A percentile compares a stretch with the other conserved stretches of the same genome.
Conservation (phyloP, 139 green algal species). For the Parachlorella kessleri region DNA sequence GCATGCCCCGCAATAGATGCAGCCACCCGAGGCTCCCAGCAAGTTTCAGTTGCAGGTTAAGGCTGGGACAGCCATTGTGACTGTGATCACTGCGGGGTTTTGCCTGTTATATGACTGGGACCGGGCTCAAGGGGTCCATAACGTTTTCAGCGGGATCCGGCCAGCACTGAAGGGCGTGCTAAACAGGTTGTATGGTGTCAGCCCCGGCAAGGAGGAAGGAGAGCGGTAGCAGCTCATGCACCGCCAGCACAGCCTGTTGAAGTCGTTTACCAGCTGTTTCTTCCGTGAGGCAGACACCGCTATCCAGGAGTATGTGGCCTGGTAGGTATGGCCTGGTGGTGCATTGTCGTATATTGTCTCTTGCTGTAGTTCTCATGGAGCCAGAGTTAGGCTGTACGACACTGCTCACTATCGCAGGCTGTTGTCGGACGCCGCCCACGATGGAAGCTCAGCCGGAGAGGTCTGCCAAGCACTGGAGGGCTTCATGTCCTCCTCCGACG, state of each 20-base stretch:
- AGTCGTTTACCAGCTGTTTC: neutral
- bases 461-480: too few species aligned
- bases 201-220: neutral
- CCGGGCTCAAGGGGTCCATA: slow-evolving; percentile 10
- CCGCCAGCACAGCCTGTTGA: too few species aligned
- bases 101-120: slow-evolving; percentile 48
- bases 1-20: too few species aligned
- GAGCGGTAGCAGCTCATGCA: too few species aligned
- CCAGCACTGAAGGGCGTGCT: slow-evolving; percentile 40
- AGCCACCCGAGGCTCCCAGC: neutral
- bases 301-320: slow-evolving; percentile 10
- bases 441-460: too few species aligned
- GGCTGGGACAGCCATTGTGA: slow-evolving; percentile 32
- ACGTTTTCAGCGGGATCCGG: slow-evolving; percentile 43
- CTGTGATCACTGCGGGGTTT: neutral
- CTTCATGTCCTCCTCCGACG: too few species aligned
- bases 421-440: too few species aligned
- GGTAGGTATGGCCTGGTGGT: slow-evolving; percentile 9
- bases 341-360: too few species aligned
- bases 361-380: too few species aligned
- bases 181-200: slow-evolving; percentile 40
- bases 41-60: slow-evolving; percentile 42
- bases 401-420: too few species aligned
- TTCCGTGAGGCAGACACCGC: slow-evolving; percentile 3
- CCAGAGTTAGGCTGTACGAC: too few species aligned